These are phyloP conservation scores for Aspergillus sp. DNA, from an alignment of 2,329 filamentous ascomycete species.

Conservation along the genomic window DNA sequence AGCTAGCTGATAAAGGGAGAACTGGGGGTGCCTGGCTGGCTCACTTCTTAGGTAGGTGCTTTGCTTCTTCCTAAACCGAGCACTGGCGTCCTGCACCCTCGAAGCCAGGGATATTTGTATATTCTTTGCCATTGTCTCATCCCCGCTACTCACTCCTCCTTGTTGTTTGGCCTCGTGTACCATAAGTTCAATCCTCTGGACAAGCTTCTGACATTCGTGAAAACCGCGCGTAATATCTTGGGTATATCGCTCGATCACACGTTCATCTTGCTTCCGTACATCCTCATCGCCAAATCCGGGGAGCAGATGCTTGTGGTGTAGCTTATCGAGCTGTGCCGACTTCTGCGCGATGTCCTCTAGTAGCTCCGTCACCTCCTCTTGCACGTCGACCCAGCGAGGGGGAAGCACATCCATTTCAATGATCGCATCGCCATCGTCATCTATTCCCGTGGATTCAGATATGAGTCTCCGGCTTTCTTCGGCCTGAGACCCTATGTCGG, in stretches of 20 bases:
- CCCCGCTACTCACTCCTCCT: slow-evolving; percentile 73
- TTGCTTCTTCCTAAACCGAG: slow-evolving; percentile 94
- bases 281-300: slow-evolving; percentile 97
- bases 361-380: slow-evolving; percentile 87
- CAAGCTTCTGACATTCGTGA: slow-evolving; percentile 85
- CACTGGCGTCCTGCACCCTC: slow-evolving; percentile 88
- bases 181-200: slow-evolving; percentile 86
- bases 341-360: slow-evolving; percentile 80
- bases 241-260: slow-evolving; percentile 86
- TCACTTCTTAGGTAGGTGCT: slow-evolving; percentile 92
- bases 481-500: slow-evolving; percentile 62
- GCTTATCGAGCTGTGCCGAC: slow-evolving; percentile 81
- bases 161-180: slow-evolving; percentile 77
- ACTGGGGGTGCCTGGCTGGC: slow-evolving; percentile 21
- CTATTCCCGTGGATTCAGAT: slow-evolving; percentile 70
- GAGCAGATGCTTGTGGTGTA: slow-evolving; percentile 96
- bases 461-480: slow-evolving; percentile 83
- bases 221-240: slow-evolving; percentile 88
- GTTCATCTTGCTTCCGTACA: slow-evolving; percentile 82
- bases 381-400: slow-evolving; percentile 92
- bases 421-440: slow-evolving; percentile 86
- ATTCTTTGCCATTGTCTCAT: slow-evolving; percentile 95
- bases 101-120: slow-evolving; percentile 90
- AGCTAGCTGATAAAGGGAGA: slow-evolving; percentile 19
- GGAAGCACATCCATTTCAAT: slow-evolving; percentile 98